Conservation (phyloP, 148 eudicot genomes). For the Heliosperma pusillum region DNA sequence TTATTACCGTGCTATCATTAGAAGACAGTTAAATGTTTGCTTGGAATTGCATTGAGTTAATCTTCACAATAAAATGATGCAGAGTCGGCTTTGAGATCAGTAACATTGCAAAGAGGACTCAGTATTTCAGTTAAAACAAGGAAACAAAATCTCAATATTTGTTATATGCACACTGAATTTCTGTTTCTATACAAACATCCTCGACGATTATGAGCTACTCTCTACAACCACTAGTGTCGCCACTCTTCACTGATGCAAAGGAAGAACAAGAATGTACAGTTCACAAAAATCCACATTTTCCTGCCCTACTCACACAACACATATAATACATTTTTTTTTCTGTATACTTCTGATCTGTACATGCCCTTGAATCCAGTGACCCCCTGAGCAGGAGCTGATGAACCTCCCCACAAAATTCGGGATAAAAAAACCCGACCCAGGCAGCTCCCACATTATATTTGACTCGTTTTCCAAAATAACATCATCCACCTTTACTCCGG, state of each 20-base stretch:
- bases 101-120: too few species aligned
- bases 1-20: too few species aligned
- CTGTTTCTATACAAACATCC: slow-evolving; percentile 25
- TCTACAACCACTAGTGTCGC: slow-evolving; percentile 12
- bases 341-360: slow-evolving; percentile 30
- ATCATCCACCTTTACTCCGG: slow-evolving; percentile 17
- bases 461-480: neutral
- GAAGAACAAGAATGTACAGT: slow-evolving; percentile 25
- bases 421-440: neutral
- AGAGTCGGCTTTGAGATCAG: too few species aligned
- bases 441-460: neutral
- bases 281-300: slow-evolving; percentile 11
- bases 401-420: neutral
- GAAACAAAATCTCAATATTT: neutral
- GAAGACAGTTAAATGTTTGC: too few species aligned
- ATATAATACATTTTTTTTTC: slow-evolving; percentile 20
- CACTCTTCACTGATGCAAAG: neutral
- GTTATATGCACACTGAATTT: neutral
- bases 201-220: slow-evolving; percentile 21
- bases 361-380: neutral
- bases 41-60: too few species aligned
- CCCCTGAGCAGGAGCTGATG: neutral
- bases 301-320: slow-evolving; percentile 29
- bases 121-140: too few species aligned
- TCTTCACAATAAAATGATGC: too few species aligned